Conservation (phyloP, 208 protist genomes). For the Strigomonas culicis region DNA sequence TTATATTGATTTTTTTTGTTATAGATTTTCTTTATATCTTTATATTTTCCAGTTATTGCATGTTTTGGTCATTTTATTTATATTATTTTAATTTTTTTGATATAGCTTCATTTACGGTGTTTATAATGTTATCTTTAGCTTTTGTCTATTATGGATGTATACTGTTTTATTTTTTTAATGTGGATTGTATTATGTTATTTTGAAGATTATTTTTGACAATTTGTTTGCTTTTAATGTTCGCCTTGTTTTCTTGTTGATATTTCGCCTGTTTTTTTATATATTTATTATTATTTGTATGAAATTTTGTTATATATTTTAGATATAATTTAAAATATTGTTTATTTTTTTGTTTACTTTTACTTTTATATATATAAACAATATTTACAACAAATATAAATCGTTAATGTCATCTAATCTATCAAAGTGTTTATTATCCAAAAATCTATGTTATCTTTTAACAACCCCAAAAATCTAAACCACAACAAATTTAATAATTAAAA, state of each 20-base stretch:
- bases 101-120: conserved; percentile 66
- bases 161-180: conserved; percentile 78
- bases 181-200: conserved; percentile 72
- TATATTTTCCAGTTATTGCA: conserved; percentile 68
- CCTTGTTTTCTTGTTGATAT: conserved; percentile 74
- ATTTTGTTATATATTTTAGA: conserved; percentile 88
- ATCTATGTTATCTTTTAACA: conserved; percentile 41
- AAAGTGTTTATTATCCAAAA: conserved; percentile 67
- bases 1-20: conserved; percentile 76
- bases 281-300: conserved; percentile 74
- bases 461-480: conserved; percentile 2
- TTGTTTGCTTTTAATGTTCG: conserved; percentile 37
- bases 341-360: conserved; percentile 74
- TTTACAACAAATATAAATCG: conserved; percentile 15
- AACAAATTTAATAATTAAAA: conserved; percentile 15
- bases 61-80: conserved; percentile 83
- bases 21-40: conserved; percentile 77
- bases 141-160: conserved; percentile 67
- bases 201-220: conserved; percentile 53
- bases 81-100: conserved; percentile 74
- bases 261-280: conserved; percentile 74
- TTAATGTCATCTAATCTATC: conserved; percentile 68
- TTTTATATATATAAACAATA: conserved; percentile 63
- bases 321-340: conserved; percentile 89
- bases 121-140: conserved; percentile 59